Evolutionary conservation across 257 asterid genomes (phyloP), one percentile per base, ranked within the genome.

Genomic region (Paulownia fortunei): DNA sequence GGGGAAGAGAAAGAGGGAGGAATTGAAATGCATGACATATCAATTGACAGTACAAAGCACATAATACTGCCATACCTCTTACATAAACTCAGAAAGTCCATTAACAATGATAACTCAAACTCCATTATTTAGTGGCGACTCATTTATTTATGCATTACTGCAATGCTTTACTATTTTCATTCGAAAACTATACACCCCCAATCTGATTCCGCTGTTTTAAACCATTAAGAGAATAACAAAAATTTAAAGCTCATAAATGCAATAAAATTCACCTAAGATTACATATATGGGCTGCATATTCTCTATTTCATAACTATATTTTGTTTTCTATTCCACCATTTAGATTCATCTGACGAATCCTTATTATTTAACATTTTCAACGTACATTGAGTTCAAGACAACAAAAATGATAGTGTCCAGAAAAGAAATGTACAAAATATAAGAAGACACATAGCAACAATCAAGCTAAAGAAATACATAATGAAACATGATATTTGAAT

Each of bases 201-300:
- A 63, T 54, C 49, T 56, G 47, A 42, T 30, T 44, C 12, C 24
- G 36, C 5, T 21, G 46, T 16, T 47, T 42, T 30, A 39, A 21
- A 56, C n/a, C 19, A 36, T 37, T 8, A 32, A 2, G 11, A 26
- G 30, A 5, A 16, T 7, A 37, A 30, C 18, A 4, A 58, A 36
- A 60, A 26, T 39, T 18, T 2, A 32, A 37, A 59, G 34, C 65
- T 60, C 76, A 39, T n/a, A 56, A 59, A 68, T 44, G 78, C 71
- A 56, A 27, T 42, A 49, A 15, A 64, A 24, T 65, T 72, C 41
- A 47, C 69, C 63, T 15, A 23, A 23, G 18, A 61, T 15, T 5
- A 37, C 26, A 24, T 6, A 55, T 21, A 44, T 8, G 32, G n/a
- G 69, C 26, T 21, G 12, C 47, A 54, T 46, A 69, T 41, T 16